A percentile compares a stretch with the other conserved stretches of the same genome.
Conservation (phyloP, 306 rosid genomes). For the Datisca glomerata region DNA sequence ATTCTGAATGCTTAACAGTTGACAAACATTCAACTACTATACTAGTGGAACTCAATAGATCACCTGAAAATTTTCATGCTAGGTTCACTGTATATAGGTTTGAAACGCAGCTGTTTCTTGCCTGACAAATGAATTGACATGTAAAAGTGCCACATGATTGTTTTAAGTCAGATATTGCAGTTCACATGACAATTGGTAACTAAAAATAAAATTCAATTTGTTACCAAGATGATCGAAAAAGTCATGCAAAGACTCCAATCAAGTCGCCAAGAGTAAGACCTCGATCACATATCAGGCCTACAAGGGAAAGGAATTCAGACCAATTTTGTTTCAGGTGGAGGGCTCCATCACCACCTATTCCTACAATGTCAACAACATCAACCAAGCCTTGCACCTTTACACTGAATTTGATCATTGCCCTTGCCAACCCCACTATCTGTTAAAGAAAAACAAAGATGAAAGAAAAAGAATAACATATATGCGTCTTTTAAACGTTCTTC, state of each 20-base stretch:
- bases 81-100: slow-evolving; percentile 94
- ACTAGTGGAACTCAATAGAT: slow-evolving; percentile 4
- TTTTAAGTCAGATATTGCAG: not conserved
- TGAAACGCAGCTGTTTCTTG: slow-evolving; percentile 70
- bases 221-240: too few relatives aligned
- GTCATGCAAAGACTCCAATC: too few relatives aligned
- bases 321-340: too few relatives aligned
- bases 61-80: slow-evolving; percentile 99
- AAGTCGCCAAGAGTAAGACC: too few relatives aligned
- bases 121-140: slow-evolving; percentile 31
- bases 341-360: slow-evolving; percentile 97
- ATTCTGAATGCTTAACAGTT: not conserved
- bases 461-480: too few relatives aligned
- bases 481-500: too few relatives aligned
- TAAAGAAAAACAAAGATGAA: too few relatives aligned
- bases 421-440: slow-evolving; percentile 85
- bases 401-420: slow-evolving; percentile 69
- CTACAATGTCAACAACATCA: slow-evolving; percentile 90
- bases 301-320: too few relatives aligned
- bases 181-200: too few relatives aligned
- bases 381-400: slow-evolving; percentile 61
- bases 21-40: not conserved
- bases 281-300: too few relatives aligned
- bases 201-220: too few relatives aligned
- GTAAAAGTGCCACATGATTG: slow-evolving; percentile 1